These are phyloP conservation scores for Hypericum androsaemum DNA, from an alignment of 345 rosid genomes.

Conservation along the genomic window DNA sequence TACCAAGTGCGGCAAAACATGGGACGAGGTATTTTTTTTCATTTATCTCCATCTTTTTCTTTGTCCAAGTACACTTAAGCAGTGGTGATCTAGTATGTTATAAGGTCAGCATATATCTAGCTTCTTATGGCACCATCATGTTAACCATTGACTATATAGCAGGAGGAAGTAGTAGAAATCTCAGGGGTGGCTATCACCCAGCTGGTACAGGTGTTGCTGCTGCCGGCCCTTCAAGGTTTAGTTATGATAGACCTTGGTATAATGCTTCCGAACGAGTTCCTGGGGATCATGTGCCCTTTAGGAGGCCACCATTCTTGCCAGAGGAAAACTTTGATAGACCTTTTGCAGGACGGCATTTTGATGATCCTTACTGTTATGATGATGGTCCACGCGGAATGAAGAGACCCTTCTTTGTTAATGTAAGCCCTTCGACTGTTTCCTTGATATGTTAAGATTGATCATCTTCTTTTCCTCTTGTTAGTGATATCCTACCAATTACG, in stretches of 20 bases:
- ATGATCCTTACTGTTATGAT: slow-evolving; percentile 33
- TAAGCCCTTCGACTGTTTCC: slow-evolving; percentile 6
- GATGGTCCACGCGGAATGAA: slow-evolving; percentile 36
- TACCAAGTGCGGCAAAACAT: slow-evolving; percentile 28
- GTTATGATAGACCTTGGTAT: slow-evolving; percentile 32
- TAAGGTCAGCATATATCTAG: too few species aligned
- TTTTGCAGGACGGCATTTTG: slow-evolving; percentile 29
- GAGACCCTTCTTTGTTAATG: slow-evolving; percentile 40
- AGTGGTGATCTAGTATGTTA: too few species aligned
- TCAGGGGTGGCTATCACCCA: slow-evolving; percentile 33
- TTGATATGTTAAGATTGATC: too few species aligned
- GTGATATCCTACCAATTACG: not conserved
- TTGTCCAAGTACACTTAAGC: too few species aligned
- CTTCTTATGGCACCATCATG: too few species aligned
- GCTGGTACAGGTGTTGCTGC: slow-evolving; percentile 20
- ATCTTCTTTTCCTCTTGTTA: too few species aligned
- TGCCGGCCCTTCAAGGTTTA: slow-evolving; percentile 32
- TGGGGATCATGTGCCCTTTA: slow-evolving; percentile 21
- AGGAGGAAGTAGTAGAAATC: slow-evolving; percentile 41
- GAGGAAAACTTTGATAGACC: slow-evolving; percentile 34
- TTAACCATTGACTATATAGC: not conserved
- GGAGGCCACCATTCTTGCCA: slow-evolving; percentile 38
- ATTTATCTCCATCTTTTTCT: not conserved
- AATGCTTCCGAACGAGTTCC: slow-evolving; percentile 25
- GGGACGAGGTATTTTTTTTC: slow-evolving; percentile 23